Base-by-base conservation (phyloP, 164 flowering plant species). In the Vitis rotundifolia region DNA sequence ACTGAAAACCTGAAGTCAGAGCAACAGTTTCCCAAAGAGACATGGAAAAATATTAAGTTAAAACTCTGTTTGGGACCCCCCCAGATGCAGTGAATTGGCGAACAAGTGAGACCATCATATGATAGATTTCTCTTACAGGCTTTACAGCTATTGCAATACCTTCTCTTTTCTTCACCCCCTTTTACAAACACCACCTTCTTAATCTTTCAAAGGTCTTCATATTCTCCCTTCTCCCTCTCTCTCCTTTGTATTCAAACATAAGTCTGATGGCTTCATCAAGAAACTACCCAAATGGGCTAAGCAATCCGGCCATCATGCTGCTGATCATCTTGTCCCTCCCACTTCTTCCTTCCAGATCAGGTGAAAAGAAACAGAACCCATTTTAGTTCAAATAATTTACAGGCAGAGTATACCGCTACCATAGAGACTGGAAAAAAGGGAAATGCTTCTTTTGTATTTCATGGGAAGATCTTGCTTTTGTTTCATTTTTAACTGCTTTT, bases 221-320 rank as follows among this genome's bases (percentile, higher is more conserved):
- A 28, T 37, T 6, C 47, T 16, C 44, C 49, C 11, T 44, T 1
- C 44, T 19, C 11, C 16, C 64, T 60, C 53, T 53, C 28, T 4
- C 49, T 61, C 47, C 0, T 1, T 19, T 49, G 61, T 3, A 6
- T 37, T 37, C 44, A 37, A 37, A 37, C 44, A 37, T 3, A 64
- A 61, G 60, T 53, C 44, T 58, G 52, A 76, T 76, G 78, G 75
- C 64, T 62, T 67, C 74, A 50, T 61, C 71, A 19, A 50, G n/a
- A 59, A 9, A 19, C 55, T 1, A 12, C 28, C 18, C 26, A 49
- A 14, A 15, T 44, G 61, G 55, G 61, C 37, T 68, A 10, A 58
- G 52, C 26, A 57, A 29, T 49, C 63, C 66, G 37, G 57, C 67
- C 66, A 59, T 59, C 15, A 1, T 73, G 49, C 44, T 77, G 57